Conservation (phyloP, 441 rosid species). For the Populus tomentosa region DNA sequence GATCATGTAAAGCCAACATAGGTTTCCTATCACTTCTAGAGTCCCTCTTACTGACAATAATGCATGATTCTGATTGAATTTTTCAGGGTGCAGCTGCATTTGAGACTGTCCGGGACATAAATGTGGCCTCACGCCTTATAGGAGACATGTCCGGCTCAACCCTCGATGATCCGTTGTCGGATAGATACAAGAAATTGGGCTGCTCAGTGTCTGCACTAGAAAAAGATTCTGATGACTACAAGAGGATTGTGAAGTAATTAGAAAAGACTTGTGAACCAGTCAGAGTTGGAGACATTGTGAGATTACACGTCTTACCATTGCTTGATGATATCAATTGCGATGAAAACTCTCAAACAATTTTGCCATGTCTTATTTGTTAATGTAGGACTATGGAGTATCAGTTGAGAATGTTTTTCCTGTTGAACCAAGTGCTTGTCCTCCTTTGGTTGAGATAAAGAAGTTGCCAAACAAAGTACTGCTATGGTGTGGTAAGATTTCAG, state of each 20-base stretch:
- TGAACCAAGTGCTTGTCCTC: constrained; percentile 48
- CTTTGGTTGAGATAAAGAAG: constrained; percentile 60
- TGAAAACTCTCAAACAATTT: not conserved
- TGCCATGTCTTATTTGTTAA: not conserved
- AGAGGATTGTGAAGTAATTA: constrained; percentile 53
- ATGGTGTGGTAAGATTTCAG: constrained; percentile 69
- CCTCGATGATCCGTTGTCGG: constrained; percentile 66
- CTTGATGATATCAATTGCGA: not conserved
- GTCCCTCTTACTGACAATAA: not conserved
- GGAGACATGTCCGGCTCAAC: constrained; percentile 70
- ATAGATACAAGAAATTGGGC: constrained; percentile 47
- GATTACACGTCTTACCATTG: not conserved
- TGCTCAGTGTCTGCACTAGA: constrained; percentile 52
- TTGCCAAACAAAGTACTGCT: constrained; percentile 59
- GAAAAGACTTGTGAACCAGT: constrained; percentile 73
- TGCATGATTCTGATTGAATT: not conserved
- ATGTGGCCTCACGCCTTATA: constrained; percentile 59
- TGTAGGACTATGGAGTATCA: constrained; percentile 57
- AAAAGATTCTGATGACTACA: constrained; percentile 64
- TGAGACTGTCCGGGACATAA: constrained; percentile 65
- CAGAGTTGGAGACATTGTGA: constrained; percentile 63
- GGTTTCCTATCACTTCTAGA: not conserved
- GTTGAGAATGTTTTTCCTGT: constrained; percentile 56
- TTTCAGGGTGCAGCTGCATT: constrained; percentile 54
- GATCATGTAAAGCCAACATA: constrained; percentile 44